Conservation (phyloP, 2,329 filamentous ascomycete species). For the Phyllosticta citriasiana region DNA sequence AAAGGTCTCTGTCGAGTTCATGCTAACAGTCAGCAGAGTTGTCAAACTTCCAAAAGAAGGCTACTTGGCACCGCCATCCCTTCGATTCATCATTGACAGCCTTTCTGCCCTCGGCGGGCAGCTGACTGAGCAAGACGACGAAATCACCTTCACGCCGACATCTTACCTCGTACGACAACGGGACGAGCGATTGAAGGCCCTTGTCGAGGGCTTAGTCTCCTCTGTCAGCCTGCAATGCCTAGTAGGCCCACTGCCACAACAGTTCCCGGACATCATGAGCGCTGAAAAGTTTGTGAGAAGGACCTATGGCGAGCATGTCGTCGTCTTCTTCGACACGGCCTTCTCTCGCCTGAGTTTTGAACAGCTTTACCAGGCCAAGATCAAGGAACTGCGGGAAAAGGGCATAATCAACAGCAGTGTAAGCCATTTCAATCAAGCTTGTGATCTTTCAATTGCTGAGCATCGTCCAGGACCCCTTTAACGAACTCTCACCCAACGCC, state of each 20-base stretch:
- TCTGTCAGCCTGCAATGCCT: constrained; percentile 3
- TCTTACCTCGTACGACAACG: not conserved
- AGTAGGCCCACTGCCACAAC: constrained; percentile 4
- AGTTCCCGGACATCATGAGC: not conserved
- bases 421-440: not conserved
- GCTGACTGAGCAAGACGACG: not conserved
- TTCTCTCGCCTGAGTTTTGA: constrained; percentile 3
- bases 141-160: not conserved
- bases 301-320: not conserved
- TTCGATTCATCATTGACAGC: constrained; percentile 1
- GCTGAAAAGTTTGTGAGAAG: not conserved
- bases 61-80: not conserved
- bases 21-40: not conserved
- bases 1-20: not conserved
- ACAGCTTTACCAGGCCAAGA: not conserved
- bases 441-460: not conserved
- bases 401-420: constrained; percentile 5
- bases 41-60: not conserved
- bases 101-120: constrained; percentile 2
- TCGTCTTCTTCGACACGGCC: constrained; percentile 8
- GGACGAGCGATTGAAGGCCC: not conserved
- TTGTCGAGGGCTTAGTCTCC: not conserved
- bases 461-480: constrained; percentile 2
- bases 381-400: not conserved
- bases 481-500: constrained; percentile 4